phyloP scores from a whole-genome alignment of 2,329 filamentous ascomycete genomes.

The Diaporthe helianthi region DNA sequence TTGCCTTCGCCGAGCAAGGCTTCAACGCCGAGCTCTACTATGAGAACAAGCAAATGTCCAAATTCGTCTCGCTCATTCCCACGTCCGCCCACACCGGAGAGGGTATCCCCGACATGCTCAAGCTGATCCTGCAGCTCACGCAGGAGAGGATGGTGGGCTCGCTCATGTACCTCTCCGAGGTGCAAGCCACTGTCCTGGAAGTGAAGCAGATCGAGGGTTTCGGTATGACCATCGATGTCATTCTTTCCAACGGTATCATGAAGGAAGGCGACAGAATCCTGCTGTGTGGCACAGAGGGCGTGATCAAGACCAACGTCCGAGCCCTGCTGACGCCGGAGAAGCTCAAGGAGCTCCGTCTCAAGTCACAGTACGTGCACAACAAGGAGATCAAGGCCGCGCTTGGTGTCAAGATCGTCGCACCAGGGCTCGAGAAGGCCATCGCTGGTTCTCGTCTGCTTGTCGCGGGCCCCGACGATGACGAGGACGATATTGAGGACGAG shows the following conservation, averaged over 20 bases:
- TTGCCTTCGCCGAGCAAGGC: conserved; percentile 93
- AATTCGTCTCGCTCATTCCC: conserved; percentile 92
- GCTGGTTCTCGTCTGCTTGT: conserved; percentile 94
- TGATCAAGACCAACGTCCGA: conserved; percentile 93
- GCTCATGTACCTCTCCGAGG: conserved; percentile 97
- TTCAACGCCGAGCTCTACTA: conserved; percentile 98
- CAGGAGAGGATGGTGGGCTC: conserved; percentile 97
- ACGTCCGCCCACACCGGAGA: conserved; percentile 99
- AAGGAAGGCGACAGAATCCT: conserved; percentile 94
- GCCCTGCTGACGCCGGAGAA: conserved; percentile 92
- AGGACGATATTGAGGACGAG: conserved; percentile 95
- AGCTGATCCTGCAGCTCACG: conserved; percentile 88
- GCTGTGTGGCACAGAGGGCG: conserved; percentile 93
- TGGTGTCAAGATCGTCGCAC: conserved; percentile 98
- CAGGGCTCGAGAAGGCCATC: conserved; percentile 94
- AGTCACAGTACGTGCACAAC: conserved; percentile 97
- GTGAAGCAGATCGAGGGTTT: conserved; percentile 99
- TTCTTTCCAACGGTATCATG: conserved; percentile 94
- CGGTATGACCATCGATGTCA: conserved; percentile 97
- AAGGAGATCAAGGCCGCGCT: conserved; percentile 98
- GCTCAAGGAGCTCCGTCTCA: conserved; percentile 92
- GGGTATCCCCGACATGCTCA: conserved; percentile 98
- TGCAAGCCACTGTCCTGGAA: conserved; percentile 96
- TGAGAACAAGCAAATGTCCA: conserved; percentile 97
- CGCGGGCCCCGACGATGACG: conserved; percentile 92